These are phyloP conservation scores for Leccinum olivaceopallidum DNA, from an alignment of 768 basidiomycete genomes.

Conservation along the genomic window DNA sequence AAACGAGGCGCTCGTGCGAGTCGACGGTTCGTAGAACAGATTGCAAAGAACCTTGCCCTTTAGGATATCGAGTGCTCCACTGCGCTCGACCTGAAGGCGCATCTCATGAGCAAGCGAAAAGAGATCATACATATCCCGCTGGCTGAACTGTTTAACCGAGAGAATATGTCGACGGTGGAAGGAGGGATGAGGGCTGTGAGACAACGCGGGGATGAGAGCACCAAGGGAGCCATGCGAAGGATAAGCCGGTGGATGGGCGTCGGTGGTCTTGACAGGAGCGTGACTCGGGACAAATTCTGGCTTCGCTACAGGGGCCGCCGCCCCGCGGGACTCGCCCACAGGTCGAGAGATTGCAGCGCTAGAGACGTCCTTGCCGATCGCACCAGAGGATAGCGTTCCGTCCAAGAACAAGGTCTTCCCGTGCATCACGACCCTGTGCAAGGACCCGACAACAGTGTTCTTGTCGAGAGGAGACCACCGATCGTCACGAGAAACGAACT, in stretches of 20 bases:
- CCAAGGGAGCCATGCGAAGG: conserved; percentile 11
- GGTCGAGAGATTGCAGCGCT: conserved; percentile 51
- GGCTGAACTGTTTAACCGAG: conserved; percentile 89
- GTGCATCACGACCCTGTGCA: conserved; percentile 91
- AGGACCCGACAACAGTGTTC: conserved; percentile 61
- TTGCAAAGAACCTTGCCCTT: conserved; percentile 90
- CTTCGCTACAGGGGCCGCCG: conserved; percentile 20
- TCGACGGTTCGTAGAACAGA: conserved; percentile 96
- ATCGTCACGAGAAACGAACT: conserved; percentile 48
- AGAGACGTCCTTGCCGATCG: conserved; percentile 74
- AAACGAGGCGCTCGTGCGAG: conserved; percentile 93
- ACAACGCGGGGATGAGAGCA: conserved; percentile 17
- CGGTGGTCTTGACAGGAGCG: conserved; percentile 34
- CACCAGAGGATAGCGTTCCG: conserved; percentile 61
- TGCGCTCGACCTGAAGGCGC: conserved; percentile 93
- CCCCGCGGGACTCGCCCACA: conserved; percentile 30
- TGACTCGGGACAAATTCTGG: conserved; percentile 33
- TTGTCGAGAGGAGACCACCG: conserved; percentile 86
- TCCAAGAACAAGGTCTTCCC: conserved; percentile 90
- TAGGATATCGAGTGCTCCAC: conserved; percentile 83
- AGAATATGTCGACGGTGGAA: conserved; percentile 95
- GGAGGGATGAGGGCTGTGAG: conserved; percentile 62
- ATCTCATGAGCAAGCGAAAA: conserved; percentile 97
- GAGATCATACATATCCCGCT: conserved; percentile 87
- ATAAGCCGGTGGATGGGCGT: conserved; percentile 21